These are phyloP conservation scores for Fusarium acutatum DNA, from an alignment of 2,329 filamentous ascomycete species.

Conservation along the genomic window DNA sequence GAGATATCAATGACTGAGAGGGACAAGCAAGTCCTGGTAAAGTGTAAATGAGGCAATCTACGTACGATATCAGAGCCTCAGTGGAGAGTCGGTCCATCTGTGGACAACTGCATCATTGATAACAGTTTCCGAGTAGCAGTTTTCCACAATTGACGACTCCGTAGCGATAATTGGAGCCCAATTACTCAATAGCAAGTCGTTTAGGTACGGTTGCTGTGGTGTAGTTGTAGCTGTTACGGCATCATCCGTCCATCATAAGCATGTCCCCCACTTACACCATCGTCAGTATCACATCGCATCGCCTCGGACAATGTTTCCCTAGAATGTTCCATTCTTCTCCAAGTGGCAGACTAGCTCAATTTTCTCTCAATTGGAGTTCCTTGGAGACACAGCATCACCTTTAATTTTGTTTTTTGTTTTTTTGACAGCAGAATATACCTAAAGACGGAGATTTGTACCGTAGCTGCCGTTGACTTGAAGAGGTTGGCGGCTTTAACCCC, in stretches of 20 bases:
- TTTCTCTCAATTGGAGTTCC: constrained; percentile 4
- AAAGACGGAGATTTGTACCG: constrained; percentile 21
- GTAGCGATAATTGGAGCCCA: not conserved
- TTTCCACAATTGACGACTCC: constrained; percentile 1
- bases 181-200: not conserved
- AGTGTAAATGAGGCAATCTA: constrained; percentile 14
- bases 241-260: constrained; percentile 10
- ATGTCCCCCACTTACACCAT: constrained; percentile 25
- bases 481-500: constrained; percentile 10
- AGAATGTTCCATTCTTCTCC: constrained; percentile 9
- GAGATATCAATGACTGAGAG: not conserved
- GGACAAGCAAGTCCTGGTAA: not conserved
- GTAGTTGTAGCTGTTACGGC: constrained; percentile 16
- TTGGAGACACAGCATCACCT: constrained; percentile 1
- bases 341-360: not conserved
- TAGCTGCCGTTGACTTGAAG: constrained; percentile 21
- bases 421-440: not conserved
- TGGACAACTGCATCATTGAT: constrained; percentile 4
- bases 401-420: not conserved
- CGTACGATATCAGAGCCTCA: constrained; percentile 11
- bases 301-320: constrained; percentile 11
- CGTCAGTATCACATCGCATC: not conserved
- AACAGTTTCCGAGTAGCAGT: not conserved
- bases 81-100: constrained; percentile 27
- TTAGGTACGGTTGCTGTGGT: not conserved